A percentile compares a stretch with the other conserved stretches of the same genome.
Evolutionary conservation across 176 grass and related monocot species (phyloP).

Genomic region (Areca catechu): DNA sequence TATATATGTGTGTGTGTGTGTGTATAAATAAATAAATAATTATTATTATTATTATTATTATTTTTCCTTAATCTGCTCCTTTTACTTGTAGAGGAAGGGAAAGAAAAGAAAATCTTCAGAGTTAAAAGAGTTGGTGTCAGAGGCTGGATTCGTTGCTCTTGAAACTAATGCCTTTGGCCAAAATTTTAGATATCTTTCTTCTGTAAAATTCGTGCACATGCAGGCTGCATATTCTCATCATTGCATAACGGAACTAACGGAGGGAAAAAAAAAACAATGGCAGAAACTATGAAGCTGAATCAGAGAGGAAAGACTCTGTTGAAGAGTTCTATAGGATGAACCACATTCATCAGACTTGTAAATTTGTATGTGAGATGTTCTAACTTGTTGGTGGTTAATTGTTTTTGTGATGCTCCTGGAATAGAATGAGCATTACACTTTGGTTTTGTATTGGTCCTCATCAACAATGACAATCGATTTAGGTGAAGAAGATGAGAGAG

Average conservation of each 20-base stretch:
- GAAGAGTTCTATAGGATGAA: constrained; percentile 74
- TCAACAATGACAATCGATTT: background rate
- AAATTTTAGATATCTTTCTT: constrained; percentile 50
- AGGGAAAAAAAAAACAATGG: background rate
- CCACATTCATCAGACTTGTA: constrained; percentile 53
- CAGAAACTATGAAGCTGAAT: constrained; percentile 70
- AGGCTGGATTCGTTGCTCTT: constrained; percentile 63
- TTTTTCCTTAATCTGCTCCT: background rate
- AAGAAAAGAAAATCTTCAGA: constrained; percentile 26
- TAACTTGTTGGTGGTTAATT: too few relatives aligned
- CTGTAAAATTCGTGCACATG: too few relatives aligned
- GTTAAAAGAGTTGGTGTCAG: constrained; percentile 35
- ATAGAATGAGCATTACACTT: too few relatives aligned
- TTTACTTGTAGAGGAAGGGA: constrained; percentile 26
- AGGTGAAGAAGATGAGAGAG: constrained; percentile 47
- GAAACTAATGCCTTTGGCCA: constrained; percentile 72
- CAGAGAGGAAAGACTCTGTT: constrained; percentile 60
- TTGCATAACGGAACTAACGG: too few relatives aligned
- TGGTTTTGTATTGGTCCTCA: too few relatives aligned
- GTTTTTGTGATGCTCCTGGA: too few relatives aligned
- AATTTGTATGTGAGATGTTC: constrained; percentile 35
- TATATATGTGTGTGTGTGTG: too few relatives aligned
- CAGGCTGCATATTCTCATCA: too few relatives aligned
- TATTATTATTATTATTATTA: too few relatives aligned
- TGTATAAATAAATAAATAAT: too few relatives aligned